These are phyloP conservation scores for Mycena maculata DNA, from an alignment of 768 basidiomycete genomes.

Conservation along the genomic window DNA sequence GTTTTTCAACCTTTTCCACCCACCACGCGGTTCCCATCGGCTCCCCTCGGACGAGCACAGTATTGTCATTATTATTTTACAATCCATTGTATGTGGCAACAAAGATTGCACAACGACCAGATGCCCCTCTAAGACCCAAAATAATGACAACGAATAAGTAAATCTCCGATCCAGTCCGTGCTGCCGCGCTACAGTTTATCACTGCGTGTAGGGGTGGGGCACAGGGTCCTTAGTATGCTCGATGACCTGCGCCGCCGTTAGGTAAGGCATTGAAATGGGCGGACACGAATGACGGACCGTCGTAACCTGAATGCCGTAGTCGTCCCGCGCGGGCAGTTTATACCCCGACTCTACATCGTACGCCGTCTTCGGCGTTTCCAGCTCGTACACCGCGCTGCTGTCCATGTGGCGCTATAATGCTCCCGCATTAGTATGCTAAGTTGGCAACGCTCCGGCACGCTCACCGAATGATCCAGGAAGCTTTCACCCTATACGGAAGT, in stretches of 20 bases:
- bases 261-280: not conserved
- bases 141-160: not conserved
- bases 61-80: too few relatives aligned
- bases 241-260: slow-evolving; percentile 43
- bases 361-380: slow-evolving; percentile 42
- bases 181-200: not conserved
- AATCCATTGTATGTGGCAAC: too few relatives aligned
- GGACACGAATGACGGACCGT: slow-evolving; percentile 41
- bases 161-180: not conserved
- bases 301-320: slow-evolving; percentile 54
- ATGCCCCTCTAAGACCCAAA: too few relatives aligned
- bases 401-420: slow-evolving; percentile 24
- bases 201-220: slow-evolving; percentile 35
- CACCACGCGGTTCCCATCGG: too few relatives aligned
- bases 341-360: slow-evolving; percentile 30
- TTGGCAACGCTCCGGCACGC: not conserved
- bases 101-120: too few relatives aligned
- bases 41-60: too few relatives aligned
- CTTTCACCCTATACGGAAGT: slow-evolving; percentile 18
- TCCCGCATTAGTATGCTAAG: not conserved
- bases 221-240: slow-evolving; percentile 48
- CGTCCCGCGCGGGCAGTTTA: slow-evolving; percentile 21
- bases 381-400: slow-evolving; percentile 43
- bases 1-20: too few relatives aligned
- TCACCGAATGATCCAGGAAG: slow-evolving; percentile 19